Base-by-base conservation (phyloP, 192 early-diverging fungal species). In the Backusella liffmaniae region DNA sequence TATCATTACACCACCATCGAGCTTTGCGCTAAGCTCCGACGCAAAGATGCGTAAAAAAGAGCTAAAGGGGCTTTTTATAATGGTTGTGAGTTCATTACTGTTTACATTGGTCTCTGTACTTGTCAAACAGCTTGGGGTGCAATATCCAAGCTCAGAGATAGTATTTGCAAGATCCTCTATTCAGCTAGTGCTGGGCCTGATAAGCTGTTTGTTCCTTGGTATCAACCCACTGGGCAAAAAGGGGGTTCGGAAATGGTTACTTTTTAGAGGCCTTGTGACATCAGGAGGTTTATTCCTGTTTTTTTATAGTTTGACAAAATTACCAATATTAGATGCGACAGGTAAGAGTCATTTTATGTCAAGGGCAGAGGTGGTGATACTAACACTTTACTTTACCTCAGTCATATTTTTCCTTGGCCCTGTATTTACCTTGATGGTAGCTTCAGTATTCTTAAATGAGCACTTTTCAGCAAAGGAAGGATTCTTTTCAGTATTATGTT, bases 351-450 rank as follows among this genome's bases (percentile, higher is more conserved):
- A 49, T 49, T 5, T 4, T 62, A 62, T 62, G 21, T 29, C 37
- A 39, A 15, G 15, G 0, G 4, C 4, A 18, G 15, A 62, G 21
- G 8, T 23, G 12, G 1, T 29, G 8, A 29, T 29, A 10, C 18
- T 21, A n/a, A 21, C 6, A 56, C 7, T 0, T 0, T 39, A 39
- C 34, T 39, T 18, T 41, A 8, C 39, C n/a, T 12, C 29, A 36
- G 92, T 92, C 4, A 80, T 94, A 10, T 95, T 94, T 75, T 95
- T 93, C 75, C 87, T 91, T 4, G 88, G 88, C 13, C 93, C 94
- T 4, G 86, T 88, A 13, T 92, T 95, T 74, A 93, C 91, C 26
- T 88, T 92, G 0, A 75, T 94, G 21, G 76, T 93, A 49, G 93
- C 89, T 0, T 74, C 83, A 44, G 65, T 88, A 66, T 80, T 86